A percentile compares a stretch with the other conserved stretches of the same genome.
Evolutionary conservation across 176 grass and related monocot species (phyloP).

Genomic region (Rhynchospora pubera): DNA sequence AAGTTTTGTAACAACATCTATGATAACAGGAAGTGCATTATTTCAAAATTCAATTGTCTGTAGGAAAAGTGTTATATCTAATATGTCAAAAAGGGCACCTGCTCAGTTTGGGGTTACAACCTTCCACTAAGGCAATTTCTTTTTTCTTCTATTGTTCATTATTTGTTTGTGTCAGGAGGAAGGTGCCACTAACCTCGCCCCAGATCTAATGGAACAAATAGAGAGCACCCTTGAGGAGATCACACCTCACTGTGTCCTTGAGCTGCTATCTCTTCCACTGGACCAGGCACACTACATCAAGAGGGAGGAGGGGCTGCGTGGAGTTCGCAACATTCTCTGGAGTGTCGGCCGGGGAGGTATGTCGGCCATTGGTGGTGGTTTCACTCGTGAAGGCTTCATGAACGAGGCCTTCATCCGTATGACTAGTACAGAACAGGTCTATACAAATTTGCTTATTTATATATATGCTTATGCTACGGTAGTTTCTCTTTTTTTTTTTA

Average conservation of each 20-base stretch:
- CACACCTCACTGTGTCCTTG: constrained; percentile 70
- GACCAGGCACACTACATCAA: constrained; percentile 49
- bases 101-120: neutral
- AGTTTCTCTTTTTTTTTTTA: neutral
- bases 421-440: constrained; percentile 82
- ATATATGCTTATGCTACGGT: neutral
- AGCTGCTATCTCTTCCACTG: constrained; percentile 76
- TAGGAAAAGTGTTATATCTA: too few relatives aligned
- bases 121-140: neutral
- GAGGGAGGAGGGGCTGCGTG: constrained; percentile 73
- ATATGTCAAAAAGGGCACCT: neutral
- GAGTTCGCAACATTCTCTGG: constrained; percentile 79
- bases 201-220: constrained; percentile 71
- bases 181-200: constrained; percentile 87
- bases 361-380: constrained; percentile 78
- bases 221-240: constrained; percentile 95
- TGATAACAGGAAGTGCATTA: neutral
- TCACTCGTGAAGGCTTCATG: constrained; percentile 81
- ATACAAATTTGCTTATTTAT: neutral
- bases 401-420: constrained; percentile 79
- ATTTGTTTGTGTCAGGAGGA: constrained; percentile 50
- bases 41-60: neutral
- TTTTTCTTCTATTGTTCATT: neutral
- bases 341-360: constrained; percentile 66
- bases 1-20: neutral